Evolutionary conservation across 139 green algal genomes (phyloP).

Genomic region (Chlorella sp.): DNA sequence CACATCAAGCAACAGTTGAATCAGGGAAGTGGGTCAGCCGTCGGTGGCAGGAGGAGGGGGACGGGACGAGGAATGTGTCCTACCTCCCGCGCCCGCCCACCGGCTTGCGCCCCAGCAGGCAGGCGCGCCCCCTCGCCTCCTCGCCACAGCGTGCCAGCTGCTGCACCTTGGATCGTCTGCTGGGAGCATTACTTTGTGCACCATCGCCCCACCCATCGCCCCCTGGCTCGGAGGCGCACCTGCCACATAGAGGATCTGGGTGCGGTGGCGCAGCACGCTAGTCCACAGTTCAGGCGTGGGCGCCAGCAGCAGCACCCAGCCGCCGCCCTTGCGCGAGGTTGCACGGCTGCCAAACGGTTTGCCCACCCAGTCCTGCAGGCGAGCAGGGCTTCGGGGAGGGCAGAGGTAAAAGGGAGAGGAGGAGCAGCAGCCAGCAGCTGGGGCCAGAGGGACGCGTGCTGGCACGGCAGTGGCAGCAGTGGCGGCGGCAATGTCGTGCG

Average conservation of each 20-base stretch:
- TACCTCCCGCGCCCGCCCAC: too few species aligned
- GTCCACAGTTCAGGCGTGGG: constrained; percentile 95
- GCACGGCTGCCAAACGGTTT: constrained; percentile 72
- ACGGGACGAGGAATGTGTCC: too few species aligned
- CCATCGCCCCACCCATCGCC: too few species aligned
- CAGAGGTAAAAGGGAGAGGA: not conserved
- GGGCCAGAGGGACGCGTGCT: not conserved
- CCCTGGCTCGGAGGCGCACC: not conserved
- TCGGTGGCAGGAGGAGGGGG: too few species aligned
- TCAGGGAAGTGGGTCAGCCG: too few species aligned
- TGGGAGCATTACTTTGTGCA: too few species aligned
- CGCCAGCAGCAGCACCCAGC: constrained; percentile 83
- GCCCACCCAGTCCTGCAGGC: constrained; percentile 84
- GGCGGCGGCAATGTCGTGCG: not conserved
- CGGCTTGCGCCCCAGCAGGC: too few species aligned
- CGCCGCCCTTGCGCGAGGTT: constrained; percentile 54
- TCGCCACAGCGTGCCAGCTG: too few species aligned
- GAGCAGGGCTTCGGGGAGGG: not conserved
- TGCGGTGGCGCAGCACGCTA: constrained; percentile 78
- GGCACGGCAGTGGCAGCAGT: not conserved
- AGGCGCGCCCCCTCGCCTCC: too few species aligned
- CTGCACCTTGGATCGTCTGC: too few species aligned
- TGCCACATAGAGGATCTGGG: constrained; percentile 86
- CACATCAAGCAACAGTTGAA: too few species aligned
- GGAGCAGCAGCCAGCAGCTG: not conserved